Evolutionary conservation across 2,329 filamentous ascomycete species (phyloP).

Genomic region (Ceratocystis cacaofunesta): DNA sequence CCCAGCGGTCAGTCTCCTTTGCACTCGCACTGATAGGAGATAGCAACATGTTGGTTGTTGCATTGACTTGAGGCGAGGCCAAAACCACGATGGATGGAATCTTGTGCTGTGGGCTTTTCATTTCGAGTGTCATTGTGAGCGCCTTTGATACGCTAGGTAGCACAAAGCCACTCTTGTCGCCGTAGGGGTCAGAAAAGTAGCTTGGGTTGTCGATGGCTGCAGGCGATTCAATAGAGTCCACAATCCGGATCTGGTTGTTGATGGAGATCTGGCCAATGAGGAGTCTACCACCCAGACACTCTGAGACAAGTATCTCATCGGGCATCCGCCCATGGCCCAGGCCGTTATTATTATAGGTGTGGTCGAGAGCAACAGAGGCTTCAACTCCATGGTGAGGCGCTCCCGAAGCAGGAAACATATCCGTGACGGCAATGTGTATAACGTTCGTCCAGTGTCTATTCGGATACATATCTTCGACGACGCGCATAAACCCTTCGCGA

Average conservation of each 20-base stretch:
- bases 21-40: background rate
- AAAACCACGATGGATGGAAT: slow-evolving; percentile 10
- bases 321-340: slow-evolving; percentile 33
- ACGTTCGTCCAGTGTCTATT: slow-evolving; percentile 34
- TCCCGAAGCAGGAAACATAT: slow-evolving; percentile 17
- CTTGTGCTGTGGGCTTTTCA: slow-evolving; percentile 22
- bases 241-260: slow-evolving; percentile 17
- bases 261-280: slow-evolving; percentile 20
- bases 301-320: slow-evolving; percentile 30
- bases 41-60: background rate
- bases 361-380: slow-evolving; percentile 30
- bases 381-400: slow-evolving; percentile 25
- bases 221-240: slow-evolving; percentile 18
- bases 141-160: slow-evolving; percentile 32
- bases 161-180: slow-evolving; percentile 40
- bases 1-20: slow-evolving; percentile 24
- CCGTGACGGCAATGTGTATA: slow-evolving; percentile 24
- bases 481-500: slow-evolving; percentile 32
- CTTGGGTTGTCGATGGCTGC: slow-evolving; percentile 40
- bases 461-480: slow-evolving; percentile 32
- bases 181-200: slow-evolving; percentile 40
- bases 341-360: slow-evolving; percentile 42
- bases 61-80: slow-evolving; percentile 17
- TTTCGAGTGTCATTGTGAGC: slow-evolving; percentile 25
- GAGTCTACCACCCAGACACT: slow-evolving; percentile 33